phyloP scores from a whole-genome alignment of 148 eudicot species.

The Vaccinium darrowii region DNA sequence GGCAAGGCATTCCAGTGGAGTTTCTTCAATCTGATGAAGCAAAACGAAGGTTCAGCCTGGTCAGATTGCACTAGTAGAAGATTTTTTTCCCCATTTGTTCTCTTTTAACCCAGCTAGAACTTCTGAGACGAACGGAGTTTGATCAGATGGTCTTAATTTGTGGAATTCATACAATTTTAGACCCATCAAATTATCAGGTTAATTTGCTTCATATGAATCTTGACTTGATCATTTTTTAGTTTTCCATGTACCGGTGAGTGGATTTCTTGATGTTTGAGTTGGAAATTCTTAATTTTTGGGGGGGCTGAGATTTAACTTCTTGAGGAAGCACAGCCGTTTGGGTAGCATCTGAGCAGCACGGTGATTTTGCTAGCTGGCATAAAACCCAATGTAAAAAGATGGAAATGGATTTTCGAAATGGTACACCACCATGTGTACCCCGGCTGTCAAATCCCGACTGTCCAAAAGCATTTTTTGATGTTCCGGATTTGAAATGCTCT shows the following conservation, averaged over 20 bases:
- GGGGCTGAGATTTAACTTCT: neutral
- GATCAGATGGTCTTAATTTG: neutral
- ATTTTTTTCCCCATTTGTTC: neutral
- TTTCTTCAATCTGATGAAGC: slow-evolving; percentile 2
- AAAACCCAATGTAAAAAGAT: neutral
- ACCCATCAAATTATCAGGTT: neutral
- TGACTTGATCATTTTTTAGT: neutral
- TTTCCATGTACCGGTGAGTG: neutral
- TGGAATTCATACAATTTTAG: neutral
- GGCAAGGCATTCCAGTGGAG: neutral
- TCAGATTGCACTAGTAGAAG: neutral
- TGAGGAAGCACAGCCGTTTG: neutral
- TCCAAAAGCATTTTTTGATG: too few species aligned
- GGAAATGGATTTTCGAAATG: neutral
- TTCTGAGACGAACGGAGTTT: neutral
- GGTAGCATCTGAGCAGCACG: neutral
- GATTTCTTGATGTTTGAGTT: neutral
- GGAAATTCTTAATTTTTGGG: neutral
- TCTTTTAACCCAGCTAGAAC: neutral
- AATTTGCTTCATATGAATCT: neutral
- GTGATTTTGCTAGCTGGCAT: neutral
- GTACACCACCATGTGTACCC: too few species aligned
- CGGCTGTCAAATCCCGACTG: too few species aligned
- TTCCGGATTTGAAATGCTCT: too few species aligned
- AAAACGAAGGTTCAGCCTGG: neutral